Conservation (phyloP, 1,284 basidiomycete species). For the Puccinia novopanici region DNA sequence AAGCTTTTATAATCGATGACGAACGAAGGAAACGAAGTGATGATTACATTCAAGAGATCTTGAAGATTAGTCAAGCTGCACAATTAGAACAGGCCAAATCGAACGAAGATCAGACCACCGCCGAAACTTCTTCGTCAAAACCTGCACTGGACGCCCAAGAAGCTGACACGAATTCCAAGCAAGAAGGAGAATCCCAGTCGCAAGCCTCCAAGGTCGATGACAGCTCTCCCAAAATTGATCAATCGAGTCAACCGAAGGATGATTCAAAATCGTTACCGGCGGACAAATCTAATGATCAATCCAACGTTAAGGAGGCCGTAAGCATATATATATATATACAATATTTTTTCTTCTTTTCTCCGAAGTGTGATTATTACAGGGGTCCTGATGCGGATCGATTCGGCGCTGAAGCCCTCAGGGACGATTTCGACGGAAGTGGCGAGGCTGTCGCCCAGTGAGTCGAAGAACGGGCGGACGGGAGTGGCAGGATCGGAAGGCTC, state of each 20-base stretch:
- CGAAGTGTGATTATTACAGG: background rate
- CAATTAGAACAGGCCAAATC: conserved; percentile 53
- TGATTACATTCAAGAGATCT: conserved; percentile 78
- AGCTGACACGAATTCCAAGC: background rate
- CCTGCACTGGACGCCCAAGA: conserved; percentile 1
- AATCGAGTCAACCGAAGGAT: conserved; percentile 12
- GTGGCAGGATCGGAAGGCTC: conserved; percentile 4
- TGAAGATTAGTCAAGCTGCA: conserved; percentile 77
- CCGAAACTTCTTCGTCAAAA: background rate
- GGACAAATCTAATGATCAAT: background rate
- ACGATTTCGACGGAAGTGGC: background rate
- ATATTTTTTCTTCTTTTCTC: background rate
- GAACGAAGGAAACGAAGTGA: conserved; percentile 72
- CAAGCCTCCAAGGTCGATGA: background rate
- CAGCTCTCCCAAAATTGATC: background rate
- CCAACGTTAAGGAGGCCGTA: conserved; percentile 9
- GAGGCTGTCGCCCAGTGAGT: background rate
- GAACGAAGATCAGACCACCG: background rate
- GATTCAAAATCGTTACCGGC: background rate
- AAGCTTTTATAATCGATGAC: conserved; percentile 77
- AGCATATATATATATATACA: no score
- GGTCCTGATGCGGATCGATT: background rate
- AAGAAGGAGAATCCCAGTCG: background rate
- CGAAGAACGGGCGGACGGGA: background rate
- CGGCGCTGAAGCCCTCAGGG: background rate